A percentile compares a stretch with the other conserved stretches of the same genome.
Conservation (phyloP, 2,329 filamentous ascomycete genomes). For the Ophiostoma novo-ulmi region DNA sequence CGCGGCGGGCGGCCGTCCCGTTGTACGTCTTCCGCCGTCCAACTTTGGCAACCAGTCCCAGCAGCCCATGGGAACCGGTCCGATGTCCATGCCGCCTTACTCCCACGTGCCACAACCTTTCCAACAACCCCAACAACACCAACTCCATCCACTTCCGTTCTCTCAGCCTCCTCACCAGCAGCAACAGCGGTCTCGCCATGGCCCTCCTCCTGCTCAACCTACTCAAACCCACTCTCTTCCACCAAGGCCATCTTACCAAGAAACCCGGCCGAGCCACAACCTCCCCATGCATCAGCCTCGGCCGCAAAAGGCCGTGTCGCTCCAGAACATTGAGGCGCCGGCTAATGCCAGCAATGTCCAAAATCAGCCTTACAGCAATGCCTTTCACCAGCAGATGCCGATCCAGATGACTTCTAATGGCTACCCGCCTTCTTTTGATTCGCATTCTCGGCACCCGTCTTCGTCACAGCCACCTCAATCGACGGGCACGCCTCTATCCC, state of each 20-base stretch:
- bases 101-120: conserved; percentile 7
- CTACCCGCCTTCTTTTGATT: conserved; percentile 41
- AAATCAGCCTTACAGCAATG: conserved; percentile 30
- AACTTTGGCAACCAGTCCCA: conserved; percentile 23
- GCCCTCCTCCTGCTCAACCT: conserved; percentile 37
- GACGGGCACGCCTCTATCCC: conserved; percentile 75
- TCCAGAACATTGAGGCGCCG: conserved; percentile 87
- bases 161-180: not conserved
- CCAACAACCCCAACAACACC: conserved; percentile 20
- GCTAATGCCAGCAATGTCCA: conserved; percentile 41
- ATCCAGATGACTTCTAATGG: conserved; percentile 55
- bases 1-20: conserved; percentile 49
- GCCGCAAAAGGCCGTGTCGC: conserved; percentile 88
- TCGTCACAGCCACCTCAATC: conserved; percentile 56
- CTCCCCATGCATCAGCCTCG: conserved; percentile 87
- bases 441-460: conserved; percentile 51
- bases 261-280: conserved; percentile 47
- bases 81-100: conserved; percentile 6
- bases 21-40: conserved; percentile 76
- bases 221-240: conserved; percentile 55
- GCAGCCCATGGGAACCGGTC: not conserved
- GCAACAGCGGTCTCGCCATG: conserved; percentile 39
- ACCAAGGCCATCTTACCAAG: conserved; percentile 54
- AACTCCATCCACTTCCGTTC: not conserved
- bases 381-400: conserved; percentile 91